Percentiles rank a stretch among this genome's conserved stretches.
Conservation (phyloP, 1,139 yeast genomes). For the Nakaseomyces nivariensis region DNA sequence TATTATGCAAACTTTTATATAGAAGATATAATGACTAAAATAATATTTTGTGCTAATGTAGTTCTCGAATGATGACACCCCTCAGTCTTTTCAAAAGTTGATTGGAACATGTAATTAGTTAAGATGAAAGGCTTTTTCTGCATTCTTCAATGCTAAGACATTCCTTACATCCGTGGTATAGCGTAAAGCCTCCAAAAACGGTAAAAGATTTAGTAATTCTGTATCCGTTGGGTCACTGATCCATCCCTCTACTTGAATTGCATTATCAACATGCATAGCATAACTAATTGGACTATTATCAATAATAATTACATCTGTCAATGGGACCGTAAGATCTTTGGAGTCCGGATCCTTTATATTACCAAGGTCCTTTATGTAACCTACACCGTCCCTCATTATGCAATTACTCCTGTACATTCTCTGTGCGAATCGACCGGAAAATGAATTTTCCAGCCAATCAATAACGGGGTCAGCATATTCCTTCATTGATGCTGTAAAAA, state of each 20-base stretch:
- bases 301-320: constrained; percentile 65
- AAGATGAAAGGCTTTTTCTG: constrained; percentile 52
- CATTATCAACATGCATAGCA: constrained; percentile 75
- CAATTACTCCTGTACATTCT: constrained; percentile 78
- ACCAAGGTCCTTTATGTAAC: constrained; percentile 79
- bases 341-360: constrained; percentile 29
- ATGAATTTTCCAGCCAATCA: constrained; percentile 60
- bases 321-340: constrained; percentile 32
- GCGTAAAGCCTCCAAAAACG: constrained; percentile 70
- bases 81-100: too few relatives aligned
- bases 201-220: constrained; percentile 69
- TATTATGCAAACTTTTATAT: not conserved
- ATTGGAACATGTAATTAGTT: not conserved
- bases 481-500: constrained; percentile 88
- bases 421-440: constrained; percentile 28
- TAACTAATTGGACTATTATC: constrained; percentile 92
- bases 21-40: not conserved
- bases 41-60: not conserved
- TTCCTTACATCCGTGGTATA: constrained; percentile 81
- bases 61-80: too few relatives aligned
- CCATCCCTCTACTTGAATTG: constrained; percentile 95
- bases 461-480: constrained; percentile 97
- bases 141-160: constrained; percentile 63
- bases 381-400: constrained; percentile 63
- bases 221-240: constrained; percentile 86